Conservation (phyloP, 2,329 filamentous ascomycete species). For the Orbilia blumenaviensis region DNA sequence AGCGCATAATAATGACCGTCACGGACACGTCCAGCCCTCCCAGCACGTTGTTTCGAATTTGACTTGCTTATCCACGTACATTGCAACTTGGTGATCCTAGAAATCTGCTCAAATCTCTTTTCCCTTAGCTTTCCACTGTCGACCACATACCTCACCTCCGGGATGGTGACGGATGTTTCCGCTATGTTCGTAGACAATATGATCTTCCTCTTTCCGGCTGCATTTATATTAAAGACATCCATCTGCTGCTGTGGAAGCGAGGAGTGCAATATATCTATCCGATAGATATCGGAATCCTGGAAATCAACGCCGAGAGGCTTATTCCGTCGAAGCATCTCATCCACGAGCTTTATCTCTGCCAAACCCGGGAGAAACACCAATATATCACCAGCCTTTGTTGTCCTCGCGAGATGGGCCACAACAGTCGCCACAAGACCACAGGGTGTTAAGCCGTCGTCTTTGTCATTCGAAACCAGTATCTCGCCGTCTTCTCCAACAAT, state of each 20-base stretch:
- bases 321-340: constrained; percentile 60
- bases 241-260: constrained; percentile 62
- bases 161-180: constrained; percentile 66
- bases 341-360: constrained; percentile 58
- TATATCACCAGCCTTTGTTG: constrained; percentile 63
- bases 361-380: constrained; percentile 65
- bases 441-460: constrained; percentile 62
- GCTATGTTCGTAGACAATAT: constrained; percentile 66
- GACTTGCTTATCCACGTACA: constrained; percentile 65
- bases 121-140: constrained; percentile 63
- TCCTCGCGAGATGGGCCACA: constrained; percentile 64
- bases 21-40: constrained; percentile 65
- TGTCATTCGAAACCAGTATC: constrained; percentile 56
- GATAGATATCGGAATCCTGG: constrained; percentile 61
- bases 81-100: constrained; percentile 61
- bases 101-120: constrained; percentile 62
- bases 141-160: constrained; percentile 66
- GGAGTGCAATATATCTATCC: constrained; percentile 65
- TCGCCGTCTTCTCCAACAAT: constrained; percentile 57
- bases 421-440: constrained; percentile 62
- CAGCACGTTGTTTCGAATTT: constrained; percentile 64
- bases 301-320: constrained; percentile 63
- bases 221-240: constrained; percentile 62
- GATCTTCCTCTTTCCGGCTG: constrained; percentile 63
- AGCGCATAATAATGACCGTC: constrained; percentile 66